Evolutionary conservation across 257 asterid genomes (phyloP).

Genomic region (Thymus quinquecostatus): DNA sequence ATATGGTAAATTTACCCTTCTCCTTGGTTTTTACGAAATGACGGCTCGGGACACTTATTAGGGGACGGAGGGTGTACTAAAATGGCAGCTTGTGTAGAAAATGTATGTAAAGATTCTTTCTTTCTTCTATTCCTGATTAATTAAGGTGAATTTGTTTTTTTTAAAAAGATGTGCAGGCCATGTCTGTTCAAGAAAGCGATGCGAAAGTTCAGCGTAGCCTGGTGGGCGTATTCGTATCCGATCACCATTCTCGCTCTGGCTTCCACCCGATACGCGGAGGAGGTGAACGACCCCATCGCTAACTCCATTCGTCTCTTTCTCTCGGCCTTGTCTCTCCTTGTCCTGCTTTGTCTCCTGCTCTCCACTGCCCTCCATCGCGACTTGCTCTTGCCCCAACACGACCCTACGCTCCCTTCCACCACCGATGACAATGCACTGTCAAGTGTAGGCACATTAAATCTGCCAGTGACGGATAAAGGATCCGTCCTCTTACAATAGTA

Average conservation of each 20-base stretch:
- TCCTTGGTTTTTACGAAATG: too few relatives aligned
- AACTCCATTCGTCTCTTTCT: constrained; percentile 41
- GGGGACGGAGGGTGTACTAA: too few relatives aligned
- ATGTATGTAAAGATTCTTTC: too few relatives aligned
- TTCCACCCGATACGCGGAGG: constrained; percentile 54
- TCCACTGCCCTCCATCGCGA: constrained; percentile 44
- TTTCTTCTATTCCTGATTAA: too few relatives aligned
- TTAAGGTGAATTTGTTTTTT: neutral
- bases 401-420: constrained; percentile 30
- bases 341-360: constrained; percentile 41
- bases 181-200: constrained; percentile 62
- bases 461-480: too few relatives aligned
- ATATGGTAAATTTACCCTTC: too few relatives aligned
- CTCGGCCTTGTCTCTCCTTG: constrained; percentile 47
- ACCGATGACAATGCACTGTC: too few relatives aligned
- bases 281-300: constrained; percentile 51
- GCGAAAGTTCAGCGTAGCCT: constrained; percentile 58
- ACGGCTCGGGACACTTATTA: too few relatives aligned
- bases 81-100: too few relatives aligned
- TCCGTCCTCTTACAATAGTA: too few relatives aligned
- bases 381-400: constrained; percentile 44
- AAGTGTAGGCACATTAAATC: too few relatives aligned
- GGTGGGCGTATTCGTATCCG: constrained; percentile 81
- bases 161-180: constrained; percentile 63
- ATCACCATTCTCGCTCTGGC: constrained; percentile 57